Evolutionary conservation across 345 rosid species (phyloP).

Genomic region (Citrus australasica): DNA sequence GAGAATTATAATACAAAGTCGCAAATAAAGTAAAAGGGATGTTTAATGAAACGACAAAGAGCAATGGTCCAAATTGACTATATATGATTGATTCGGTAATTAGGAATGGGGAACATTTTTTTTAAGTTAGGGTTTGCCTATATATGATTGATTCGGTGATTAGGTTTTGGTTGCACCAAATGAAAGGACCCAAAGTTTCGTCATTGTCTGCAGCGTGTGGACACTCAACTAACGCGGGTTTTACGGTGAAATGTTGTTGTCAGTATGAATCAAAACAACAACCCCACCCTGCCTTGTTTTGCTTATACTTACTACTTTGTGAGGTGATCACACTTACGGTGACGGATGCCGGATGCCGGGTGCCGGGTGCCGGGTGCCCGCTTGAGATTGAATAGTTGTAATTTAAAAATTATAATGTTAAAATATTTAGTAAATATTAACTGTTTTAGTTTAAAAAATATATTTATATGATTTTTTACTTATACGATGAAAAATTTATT

Average conservation of each 20-base stretch:
- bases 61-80: background rate
- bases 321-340: too few species aligned
- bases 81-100: background rate
- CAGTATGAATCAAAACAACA: background rate
- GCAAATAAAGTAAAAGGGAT: background rate
- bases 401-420: too few species aligned
- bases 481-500: too few species aligned
- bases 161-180: background rate
- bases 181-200: background rate
- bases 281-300: too few species aligned
- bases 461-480: too few species aligned
- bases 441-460: too few species aligned
- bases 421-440: rapidly evolving
- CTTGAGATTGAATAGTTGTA: rapidly evolving
- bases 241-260: background rate
- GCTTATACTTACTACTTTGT: background rate
- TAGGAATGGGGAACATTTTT: background rate
- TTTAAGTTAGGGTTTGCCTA: background rate
- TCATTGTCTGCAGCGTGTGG: background rate
- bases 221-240: slow-evolving; percentile 2
- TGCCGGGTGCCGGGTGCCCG: too few species aligned
- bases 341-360: too few species aligned
- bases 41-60: background rate
- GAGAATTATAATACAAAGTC: background rate
- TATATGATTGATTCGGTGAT: background rate